Conservation (phyloP, 768 basidiomycete genomes). For the Multifurca ochricompacta region DNA sequence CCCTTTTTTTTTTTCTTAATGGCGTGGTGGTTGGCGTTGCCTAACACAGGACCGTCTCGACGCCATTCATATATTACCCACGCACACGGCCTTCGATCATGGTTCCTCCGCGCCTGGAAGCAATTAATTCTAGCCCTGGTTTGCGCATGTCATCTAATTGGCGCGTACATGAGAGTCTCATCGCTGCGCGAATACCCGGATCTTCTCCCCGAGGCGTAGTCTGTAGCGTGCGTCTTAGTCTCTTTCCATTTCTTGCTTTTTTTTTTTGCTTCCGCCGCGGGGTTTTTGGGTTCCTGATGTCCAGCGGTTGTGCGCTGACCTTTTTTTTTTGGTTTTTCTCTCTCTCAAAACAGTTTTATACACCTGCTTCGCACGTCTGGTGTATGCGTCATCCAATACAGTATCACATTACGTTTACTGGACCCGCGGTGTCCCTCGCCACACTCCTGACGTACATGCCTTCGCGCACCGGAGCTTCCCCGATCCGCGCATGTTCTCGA, state of each 20-base stretch:
- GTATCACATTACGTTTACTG: constrained; percentile 56
- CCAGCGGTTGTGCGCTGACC: too few species aligned
- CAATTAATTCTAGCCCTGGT: constrained; percentile 27
- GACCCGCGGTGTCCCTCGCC: constrained; percentile 47
- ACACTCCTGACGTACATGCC: constrained; percentile 56
- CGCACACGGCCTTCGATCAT: constrained; percentile 52
- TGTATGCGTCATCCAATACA: constrained; percentile 53
- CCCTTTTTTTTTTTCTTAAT: too few species aligned
- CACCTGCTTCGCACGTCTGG: constrained; percentile 55
- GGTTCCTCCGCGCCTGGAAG: constrained; percentile 39
- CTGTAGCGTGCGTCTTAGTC: background rate
- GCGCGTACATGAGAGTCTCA: constrained; percentile 37
- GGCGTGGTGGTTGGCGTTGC: too few species aligned
- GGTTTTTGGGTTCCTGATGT: too few species aligned
- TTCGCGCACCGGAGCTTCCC: constrained; percentile 26
- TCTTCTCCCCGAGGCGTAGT: background rate
- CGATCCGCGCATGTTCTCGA: constrained; percentile 36
- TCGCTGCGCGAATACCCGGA: constrained; percentile 19
- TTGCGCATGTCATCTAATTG: constrained; percentile 44
- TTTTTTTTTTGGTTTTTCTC: background rate
- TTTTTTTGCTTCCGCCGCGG: too few species aligned
- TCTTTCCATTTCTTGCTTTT: background rate
- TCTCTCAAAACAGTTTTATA: constrained; percentile 39
- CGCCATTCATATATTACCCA: constrained; percentile 58
- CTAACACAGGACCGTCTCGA: constrained; percentile 41